These are phyloP conservation scores for Solanum chiquidenum DNA, from an alignment of 257 asterid species.

Conservation along the genomic window DNA sequence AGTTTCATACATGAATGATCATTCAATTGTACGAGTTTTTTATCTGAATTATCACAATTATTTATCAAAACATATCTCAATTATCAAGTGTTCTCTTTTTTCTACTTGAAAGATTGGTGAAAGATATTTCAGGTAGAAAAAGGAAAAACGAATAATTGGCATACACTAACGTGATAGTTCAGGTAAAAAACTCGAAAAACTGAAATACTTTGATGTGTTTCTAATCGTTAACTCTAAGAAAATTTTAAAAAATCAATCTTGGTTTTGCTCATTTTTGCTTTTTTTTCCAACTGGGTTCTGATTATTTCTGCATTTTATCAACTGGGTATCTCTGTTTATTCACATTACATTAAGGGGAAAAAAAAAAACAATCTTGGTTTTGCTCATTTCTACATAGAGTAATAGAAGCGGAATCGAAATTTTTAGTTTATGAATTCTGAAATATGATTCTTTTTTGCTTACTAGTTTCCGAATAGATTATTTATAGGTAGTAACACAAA, in stretches of 20 bases:
- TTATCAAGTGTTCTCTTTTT: neutral
- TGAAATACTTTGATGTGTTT: neutral
- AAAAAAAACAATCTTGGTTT: neutral
- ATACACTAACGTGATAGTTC: neutral
- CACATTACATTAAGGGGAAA: neutral
- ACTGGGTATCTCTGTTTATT: neutral
- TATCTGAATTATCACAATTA: no score
- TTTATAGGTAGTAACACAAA: neutral
- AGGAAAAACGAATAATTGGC: no score
- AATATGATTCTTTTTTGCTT: neutral
- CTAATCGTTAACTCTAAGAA: neutral
- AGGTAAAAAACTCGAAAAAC: neutral
- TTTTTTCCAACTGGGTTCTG: neutral
- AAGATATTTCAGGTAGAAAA: no score
- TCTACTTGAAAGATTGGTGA: neutral
- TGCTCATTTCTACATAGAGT: neutral
- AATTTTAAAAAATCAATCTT: neutral
- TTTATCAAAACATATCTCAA: neutral
- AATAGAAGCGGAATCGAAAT: accelerated
- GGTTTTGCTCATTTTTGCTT: neutral
- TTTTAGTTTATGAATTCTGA: neutral
- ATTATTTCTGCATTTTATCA: neutral
- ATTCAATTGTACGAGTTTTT: no score
- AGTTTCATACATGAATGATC: neutral
- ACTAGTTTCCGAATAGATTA: neutral